Base-by-base conservation (phyloP, 495 filamentous ascomycete species). In the Penicillium daleae region DNA sequence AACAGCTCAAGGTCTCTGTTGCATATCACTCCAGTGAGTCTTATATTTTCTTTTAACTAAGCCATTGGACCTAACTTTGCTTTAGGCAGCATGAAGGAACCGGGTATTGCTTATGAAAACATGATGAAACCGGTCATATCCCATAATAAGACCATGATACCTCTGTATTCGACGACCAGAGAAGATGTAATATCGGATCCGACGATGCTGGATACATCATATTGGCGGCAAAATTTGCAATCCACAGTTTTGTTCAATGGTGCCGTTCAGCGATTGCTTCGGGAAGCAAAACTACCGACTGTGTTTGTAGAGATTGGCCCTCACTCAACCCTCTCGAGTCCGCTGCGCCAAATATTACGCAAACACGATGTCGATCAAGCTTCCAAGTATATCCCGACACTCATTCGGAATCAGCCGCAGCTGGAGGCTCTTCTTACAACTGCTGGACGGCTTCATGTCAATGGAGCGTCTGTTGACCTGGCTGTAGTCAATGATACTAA, bases 221-320 rank as follows among this genome's bases (percentile, higher is more conserved):
- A 82, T 61, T 82, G 79, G 78, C 48, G 52, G n/a, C 19, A 63
- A 4, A 80, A 80, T 59, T n/a, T 65, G 35, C 44, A 58, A 27
- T 58, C 53, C 9, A 21, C 58, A 1, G 63, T 65, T 26, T 24
- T 73, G 6, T 78, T 78, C 57, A 19, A 31, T 0, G 27, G 50
- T 10, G 74, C 76, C 0, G 55, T 75, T 21, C 7, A 77, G 72
- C 56, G 13, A 8, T 35, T 63, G 26, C 42, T 60, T 59, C 55
- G 22, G 21, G 29, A 40, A 15, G 13, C 29, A 24, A n/a, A 26
- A 2, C 9, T 12, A 15, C 54, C 31, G 15, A 40, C 73, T 3
- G 1, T 51, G 4, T 65, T 87, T 3, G 35, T 89, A n/a, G 86
- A 89, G 63, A 74, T 88, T 22, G 87, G 88, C 0, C 87, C 88